Percentiles rank a stretch among this genome's conserved stretches.
These are phyloP conservation scores for Xerocomus cyaneibrunnescens DNA, from an alignment of 1,284 basidiomycete species.

Conservation along the genomic window DNA sequence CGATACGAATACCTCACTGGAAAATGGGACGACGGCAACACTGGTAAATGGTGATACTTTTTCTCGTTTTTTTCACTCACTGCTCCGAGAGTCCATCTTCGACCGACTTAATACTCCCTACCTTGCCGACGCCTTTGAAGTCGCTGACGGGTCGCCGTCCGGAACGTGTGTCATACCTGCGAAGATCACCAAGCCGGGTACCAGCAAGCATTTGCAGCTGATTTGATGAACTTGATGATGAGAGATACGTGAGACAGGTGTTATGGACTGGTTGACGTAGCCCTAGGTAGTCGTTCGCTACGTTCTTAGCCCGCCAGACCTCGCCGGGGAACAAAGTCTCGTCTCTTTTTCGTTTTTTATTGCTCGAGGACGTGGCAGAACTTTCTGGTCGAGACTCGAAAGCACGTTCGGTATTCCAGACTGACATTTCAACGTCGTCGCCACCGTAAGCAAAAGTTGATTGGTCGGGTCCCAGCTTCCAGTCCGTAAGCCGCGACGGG, in stretches of 20 bases:
- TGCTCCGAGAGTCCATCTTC: slow-evolving; percentile 64
- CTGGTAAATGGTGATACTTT: not conserved
- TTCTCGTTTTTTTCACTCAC: slow-evolving; percentile 45
- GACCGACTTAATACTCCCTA: slow-evolving; percentile 66
- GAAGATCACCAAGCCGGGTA: slow-evolving; percentile 73
- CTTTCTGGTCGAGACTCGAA: slow-evolving; percentile 42
- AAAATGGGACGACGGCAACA: slow-evolving; percentile 4
- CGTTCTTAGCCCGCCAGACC: slow-evolving; percentile 80
- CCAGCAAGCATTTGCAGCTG: slow-evolving; percentile 67
- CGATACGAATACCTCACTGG: slow-evolving; percentile 74
- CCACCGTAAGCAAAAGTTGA: slow-evolving; percentile 78
- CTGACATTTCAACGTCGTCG: slow-evolving; percentile 83
- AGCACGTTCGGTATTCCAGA: slow-evolving; percentile 77
- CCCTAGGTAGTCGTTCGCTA: slow-evolving; percentile 74
- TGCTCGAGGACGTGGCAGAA: slow-evolving; percentile 17
- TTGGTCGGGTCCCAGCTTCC: slow-evolving; percentile 57
- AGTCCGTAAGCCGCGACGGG: slow-evolving; percentile 63
- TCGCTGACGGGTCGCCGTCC: slow-evolving; percentile 70
- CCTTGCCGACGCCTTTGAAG: slow-evolving; percentile 60
- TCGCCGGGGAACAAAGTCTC: slow-evolving; percentile 67
- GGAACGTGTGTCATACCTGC: slow-evolving; percentile 78
- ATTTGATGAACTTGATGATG: slow-evolving; percentile 38
- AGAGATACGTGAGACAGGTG: slow-evolving; percentile 61
- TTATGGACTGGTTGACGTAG: slow-evolving; percentile 84
- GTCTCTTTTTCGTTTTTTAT: slow-evolving; percentile 70